phyloP scores from a whole-genome alignment of 2,329 filamentous ascomycete species.

The Venturia oleaginea region DNA sequence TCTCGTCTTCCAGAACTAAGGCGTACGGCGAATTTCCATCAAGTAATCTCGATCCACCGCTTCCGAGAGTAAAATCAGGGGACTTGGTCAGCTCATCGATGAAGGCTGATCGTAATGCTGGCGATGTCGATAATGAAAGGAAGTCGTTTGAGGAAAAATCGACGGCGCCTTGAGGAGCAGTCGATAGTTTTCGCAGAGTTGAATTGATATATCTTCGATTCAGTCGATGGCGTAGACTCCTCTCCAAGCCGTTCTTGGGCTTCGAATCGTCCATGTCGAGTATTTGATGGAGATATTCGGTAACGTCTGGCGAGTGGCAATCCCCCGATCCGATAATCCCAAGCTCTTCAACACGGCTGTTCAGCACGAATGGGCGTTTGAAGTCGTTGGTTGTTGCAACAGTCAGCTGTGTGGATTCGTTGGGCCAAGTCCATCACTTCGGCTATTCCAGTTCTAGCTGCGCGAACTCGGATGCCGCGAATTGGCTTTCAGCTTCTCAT shows the following conservation, averaged over 20 bases:
- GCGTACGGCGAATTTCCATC: constrained; percentile 57
- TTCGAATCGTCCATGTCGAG: constrained; percentile 10
- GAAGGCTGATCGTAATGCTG: constrained; percentile 39
- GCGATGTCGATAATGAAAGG: constrained; percentile 46
- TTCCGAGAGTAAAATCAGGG: constrained; percentile 39
- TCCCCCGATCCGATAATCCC: neutral
- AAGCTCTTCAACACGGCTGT: neutral
- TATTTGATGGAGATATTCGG: neutral
- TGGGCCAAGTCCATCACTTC: neutral
- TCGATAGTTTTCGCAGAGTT: constrained; percentile 39
- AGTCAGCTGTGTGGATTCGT: neutral
- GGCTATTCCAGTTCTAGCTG: neutral
- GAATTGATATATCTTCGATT: constrained; percentile 34
- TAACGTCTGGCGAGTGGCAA: neutral
- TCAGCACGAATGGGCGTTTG: neutral
- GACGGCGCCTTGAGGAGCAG: constrained; percentile 28
- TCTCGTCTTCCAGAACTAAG: constrained; percentile 47
- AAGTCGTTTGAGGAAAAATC: constrained; percentile 63
- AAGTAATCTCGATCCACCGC: constrained; percentile 52
- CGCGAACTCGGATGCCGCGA: neutral
- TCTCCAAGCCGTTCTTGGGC: constrained; percentile 16
- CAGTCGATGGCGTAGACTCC: constrained; percentile 25
- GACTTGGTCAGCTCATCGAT: constrained; percentile 35
- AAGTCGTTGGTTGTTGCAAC: neutral
- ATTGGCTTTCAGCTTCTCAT: too few species aligned